Base-by-base conservation (phyloP, 768 basidiomycete genomes). In the Trichaptum fuscoviolaceum region DNA sequence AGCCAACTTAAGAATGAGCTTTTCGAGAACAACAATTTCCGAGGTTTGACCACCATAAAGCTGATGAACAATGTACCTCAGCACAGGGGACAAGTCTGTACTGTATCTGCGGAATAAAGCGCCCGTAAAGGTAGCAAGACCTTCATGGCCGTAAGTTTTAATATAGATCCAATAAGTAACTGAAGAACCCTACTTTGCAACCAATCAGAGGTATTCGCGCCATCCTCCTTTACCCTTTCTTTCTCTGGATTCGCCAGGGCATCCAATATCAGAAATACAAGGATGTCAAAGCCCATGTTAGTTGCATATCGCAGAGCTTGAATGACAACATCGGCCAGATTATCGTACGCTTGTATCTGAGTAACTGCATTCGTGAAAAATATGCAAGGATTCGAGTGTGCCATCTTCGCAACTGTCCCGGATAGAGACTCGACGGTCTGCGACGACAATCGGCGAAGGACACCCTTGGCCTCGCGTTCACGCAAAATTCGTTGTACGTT, bases 331-430 rank as follows among this genome's bases (percentile, higher is more conserved):
- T 84, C 84, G 10, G 93, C 93, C 64, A 97, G 78, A 76, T 99
- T 99, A 73, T 96, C 93, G 73, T 99, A 99, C 17, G 93, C 89
- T 90, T 95, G 94, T 66, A 98, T 91, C 76, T 99, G 97, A 70
- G 90, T 89, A 61, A 99, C 88, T 0, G 92, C 93, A 68, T 92
- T 91, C 25, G 85, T 74, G 80, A 98, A 99, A 71, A 99, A 87
- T 63, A 96, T 89, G 70, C 88, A 90, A 5, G 97, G 97, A 73
- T 99, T 97, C 20, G 92, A 91, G 75, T 99, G 95, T 17, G 93
- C 93, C 64, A 96, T 79, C 77, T 99, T 98, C 15, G 93, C 96
- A 26, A 99, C 87, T 2, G 90, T 85, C 23, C 96, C 90, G 30
- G 95, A 90, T 17, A 97, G 83, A 1, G 90, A 83, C 73, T 94